phyloP scores from a whole-genome alignment of 306 rosid genomes.

The Prunus mira region DNA sequence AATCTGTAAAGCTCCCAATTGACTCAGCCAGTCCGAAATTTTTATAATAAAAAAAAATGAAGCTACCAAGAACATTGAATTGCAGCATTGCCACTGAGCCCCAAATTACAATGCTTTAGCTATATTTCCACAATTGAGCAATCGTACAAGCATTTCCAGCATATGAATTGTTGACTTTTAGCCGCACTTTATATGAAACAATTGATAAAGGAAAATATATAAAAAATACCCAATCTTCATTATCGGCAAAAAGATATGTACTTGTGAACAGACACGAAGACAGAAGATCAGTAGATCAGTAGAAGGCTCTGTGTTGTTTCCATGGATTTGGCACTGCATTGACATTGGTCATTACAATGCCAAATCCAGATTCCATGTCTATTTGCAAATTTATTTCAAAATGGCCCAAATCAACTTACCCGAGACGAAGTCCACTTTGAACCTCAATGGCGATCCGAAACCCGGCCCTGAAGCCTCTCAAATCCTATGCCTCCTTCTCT shows the following conservation, averaged over 20 bases:
- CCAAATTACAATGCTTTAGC: constrained; percentile 8
- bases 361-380: neutral
- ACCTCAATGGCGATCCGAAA: constrained; percentile 7
- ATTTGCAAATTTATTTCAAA: neutral
- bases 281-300: neutral
- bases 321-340: neutral
- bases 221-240: neutral
- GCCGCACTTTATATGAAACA: neutral
- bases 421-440: neutral
- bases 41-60: neutral
- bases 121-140: neutral
- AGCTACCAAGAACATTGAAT: neutral
- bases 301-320: neutral
- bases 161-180: neutral
- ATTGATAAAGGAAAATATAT: no score
- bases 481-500: neutral
- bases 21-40: neutral
- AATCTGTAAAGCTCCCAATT: neutral
- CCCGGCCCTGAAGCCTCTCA: neutral
- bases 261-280: no score
- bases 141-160: neutral
- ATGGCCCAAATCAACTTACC: constrained; percentile 3
- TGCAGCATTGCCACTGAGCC: constrained; percentile 4
- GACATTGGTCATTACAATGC: neutral
- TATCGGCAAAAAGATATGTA: neutral